These are phyloP conservation scores for Pythium aphanidermatum DNA, from an alignment of 352 stramenopile species.

Conservation along the genomic window DNA sequence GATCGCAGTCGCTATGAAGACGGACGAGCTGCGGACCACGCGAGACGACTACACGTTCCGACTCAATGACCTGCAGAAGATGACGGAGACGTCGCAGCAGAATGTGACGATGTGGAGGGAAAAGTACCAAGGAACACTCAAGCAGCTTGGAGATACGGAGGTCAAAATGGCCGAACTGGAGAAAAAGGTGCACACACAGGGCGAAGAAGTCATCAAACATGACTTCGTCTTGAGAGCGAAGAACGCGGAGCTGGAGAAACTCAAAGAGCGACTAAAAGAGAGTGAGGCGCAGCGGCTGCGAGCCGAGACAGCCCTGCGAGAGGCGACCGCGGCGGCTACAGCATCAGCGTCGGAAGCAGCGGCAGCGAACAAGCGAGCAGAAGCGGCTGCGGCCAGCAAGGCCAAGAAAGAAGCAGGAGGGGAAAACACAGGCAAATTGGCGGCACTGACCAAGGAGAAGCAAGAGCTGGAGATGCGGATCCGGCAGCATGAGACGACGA, in stretches of 20 bases:
- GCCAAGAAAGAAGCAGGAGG: too few species aligned
- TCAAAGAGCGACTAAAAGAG: slow-evolving; percentile 42
- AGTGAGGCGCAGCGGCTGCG: slow-evolving; percentile 31
- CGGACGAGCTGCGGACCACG: slow-evolving; percentile 33
- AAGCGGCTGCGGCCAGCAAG: slow-evolving; percentile 6
- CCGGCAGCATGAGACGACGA: slow-evolving; percentile 25
- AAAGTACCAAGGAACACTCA: slow-evolving; percentile 39
- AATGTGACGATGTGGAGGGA: slow-evolving; percentile 38
- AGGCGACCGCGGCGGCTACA: slow-evolving; percentile 21
- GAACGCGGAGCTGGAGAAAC: slow-evolving; percentile 39
- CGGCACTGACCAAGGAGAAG: slow-evolving; percentile 26
- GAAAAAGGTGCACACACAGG: slow-evolving; percentile 28
- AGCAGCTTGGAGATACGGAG: slow-evolving; percentile 28
- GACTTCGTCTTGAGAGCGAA: slow-evolving; percentile 49
- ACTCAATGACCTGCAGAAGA: slow-evolving; percentile 26
- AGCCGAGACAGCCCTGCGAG: slow-evolving; percentile 26
- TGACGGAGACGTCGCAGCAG: slow-evolving; percentile 37
- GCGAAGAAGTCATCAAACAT: slow-evolving; percentile 56
- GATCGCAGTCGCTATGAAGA: slow-evolving; percentile 28
- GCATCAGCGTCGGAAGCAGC: slow-evolving; percentile 21
- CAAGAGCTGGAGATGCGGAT: slow-evolving; percentile 38
- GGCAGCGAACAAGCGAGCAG: slow-evolving; percentile 16
- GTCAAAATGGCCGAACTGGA: slow-evolving; percentile 37
- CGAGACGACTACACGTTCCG: slow-evolving; percentile 33
- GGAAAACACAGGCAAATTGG: too few species aligned